phyloP scores from a whole-genome alignment of 768 basidiomycete genomes.

The Phlegmacium glaucopus region DNA sequence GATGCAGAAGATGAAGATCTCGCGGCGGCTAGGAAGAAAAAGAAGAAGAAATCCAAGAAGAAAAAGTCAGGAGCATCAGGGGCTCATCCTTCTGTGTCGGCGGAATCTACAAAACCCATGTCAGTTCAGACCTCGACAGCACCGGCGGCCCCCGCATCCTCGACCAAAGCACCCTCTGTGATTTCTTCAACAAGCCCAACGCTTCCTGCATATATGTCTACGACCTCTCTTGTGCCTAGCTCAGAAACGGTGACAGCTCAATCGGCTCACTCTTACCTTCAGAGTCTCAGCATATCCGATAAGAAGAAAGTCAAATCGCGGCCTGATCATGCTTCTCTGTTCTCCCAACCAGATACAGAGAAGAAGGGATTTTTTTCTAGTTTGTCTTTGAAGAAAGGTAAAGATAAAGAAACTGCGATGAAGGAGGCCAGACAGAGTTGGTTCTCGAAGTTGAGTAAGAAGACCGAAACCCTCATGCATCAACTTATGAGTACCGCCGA shows the following conservation, averaged over 20 bases:
- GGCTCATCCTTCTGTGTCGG: no score
- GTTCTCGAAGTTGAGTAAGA: conserved; percentile 59
- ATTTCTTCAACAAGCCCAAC: conserved; percentile 11
- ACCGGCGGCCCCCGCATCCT: conserved; percentile 11
- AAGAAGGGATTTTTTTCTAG: conserved; percentile 50
- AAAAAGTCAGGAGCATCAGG: conserved; percentile 46
- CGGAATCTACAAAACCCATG: no score
- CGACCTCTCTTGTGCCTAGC: conserved; percentile 35
- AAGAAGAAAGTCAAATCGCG: conserved; percentile 75
- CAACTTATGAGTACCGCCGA: conserved; percentile 57
- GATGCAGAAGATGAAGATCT: conserved; percentile 74
- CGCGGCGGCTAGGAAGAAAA: conserved; percentile 54
- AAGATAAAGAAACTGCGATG: conserved; percentile 33
- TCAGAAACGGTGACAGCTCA: conserved; percentile 50
- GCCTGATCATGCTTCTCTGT: conserved; percentile 51
- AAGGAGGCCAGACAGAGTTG: conserved; percentile 48
- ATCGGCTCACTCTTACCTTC: conserved; percentile 69
- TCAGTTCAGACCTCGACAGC: conserved; percentile 1
- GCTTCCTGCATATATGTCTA: conserved; percentile 25
- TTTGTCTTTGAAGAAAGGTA: conserved; percentile 32
- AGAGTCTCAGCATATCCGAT: conserved; percentile 39
- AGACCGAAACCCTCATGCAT: conserved; percentile 56
- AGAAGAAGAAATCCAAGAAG: conserved; percentile 75
- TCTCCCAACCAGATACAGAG: conserved; percentile 38
- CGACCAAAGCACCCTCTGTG: conserved; percentile 12